These are phyloP conservation scores for Dendrobium chrysotoxum DNA, from an alignment of 106 monocot species.

Conservation along the genomic window DNA sequence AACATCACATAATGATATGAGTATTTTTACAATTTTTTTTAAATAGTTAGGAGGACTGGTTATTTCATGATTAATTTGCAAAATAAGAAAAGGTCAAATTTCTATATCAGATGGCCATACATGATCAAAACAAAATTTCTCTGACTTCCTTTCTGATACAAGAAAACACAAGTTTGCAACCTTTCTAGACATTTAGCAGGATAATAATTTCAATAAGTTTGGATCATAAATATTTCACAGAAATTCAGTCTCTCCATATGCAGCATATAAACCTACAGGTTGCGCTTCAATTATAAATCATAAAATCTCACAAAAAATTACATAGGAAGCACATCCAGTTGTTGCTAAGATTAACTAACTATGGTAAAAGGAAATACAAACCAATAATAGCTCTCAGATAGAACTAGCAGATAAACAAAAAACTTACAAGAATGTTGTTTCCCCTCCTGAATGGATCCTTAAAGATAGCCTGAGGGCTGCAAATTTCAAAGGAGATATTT, in stretches of 20 bases:
- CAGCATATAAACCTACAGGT: not conserved
- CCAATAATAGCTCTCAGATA: not conserved
- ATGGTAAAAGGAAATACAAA: not conserved
- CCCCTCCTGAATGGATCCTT: slow-evolving; percentile 77
- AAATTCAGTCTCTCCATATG: no score
- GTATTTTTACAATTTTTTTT: no score
- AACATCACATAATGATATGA: no score
- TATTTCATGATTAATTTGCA: not conserved
- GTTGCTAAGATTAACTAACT: not conserved
- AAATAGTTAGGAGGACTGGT: not conserved
- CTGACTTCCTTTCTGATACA: no score
- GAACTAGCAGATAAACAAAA: not conserved
- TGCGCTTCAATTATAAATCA: not conserved
- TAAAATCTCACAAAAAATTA: not conserved
- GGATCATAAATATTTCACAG: not conserved
- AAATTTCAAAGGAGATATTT: not conserved
- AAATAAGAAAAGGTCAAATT: not conserved
- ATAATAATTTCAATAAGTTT: not conserved
- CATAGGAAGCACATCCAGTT: not conserved
- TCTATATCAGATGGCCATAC: not conserved
- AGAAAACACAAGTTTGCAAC: no score
- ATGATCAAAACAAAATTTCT: not conserved
- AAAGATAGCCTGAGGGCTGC: slow-evolving; percentile 70
- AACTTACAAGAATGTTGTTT: slow-evolving; percentile 65
- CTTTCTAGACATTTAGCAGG: not conserved